Base-by-base conservation (phyloP, 1,139 yeast genomes). In the Yueomyces sp. region DNA sequence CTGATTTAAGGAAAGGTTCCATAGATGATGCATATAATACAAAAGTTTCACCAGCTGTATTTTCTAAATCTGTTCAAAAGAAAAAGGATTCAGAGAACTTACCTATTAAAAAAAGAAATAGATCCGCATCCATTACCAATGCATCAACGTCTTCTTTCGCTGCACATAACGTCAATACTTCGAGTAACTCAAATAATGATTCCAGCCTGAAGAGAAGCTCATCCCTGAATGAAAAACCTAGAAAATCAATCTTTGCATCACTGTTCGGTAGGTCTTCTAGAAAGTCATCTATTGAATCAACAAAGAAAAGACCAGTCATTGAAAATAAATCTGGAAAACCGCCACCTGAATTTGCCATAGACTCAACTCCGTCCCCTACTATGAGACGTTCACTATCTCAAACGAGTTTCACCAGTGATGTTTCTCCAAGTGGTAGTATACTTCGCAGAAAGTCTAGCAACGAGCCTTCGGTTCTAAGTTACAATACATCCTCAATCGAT, bases 201-300 rank as follows among this genome's bases (percentile, higher is more conserved):
- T 35, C 32, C 11, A 28, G 46, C 19, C 30, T 49, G 37, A 48
- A 46, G 36, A 45, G 49, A 38, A 42, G 44, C 25, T 45, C 37
- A n/a, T 46, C 52, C 12, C 29, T 44, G 6, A 44, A 44, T 27
- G 50, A 48, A 25, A 43, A 48, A 34, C 41, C 49, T 4, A 55
- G 53, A 39, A 49, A 46, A 40, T 52, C 57, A 4, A 27, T 55
- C 19, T 53, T 55, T 36, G 54, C 57, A 7, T 51, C 58, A 1
- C 26, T 55, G 26, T 55, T 55, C 38, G 53, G 56, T 28, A 54
- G 48, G 41, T 36, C 41, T 26, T 38, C 51, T 27, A 30, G 9
- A 26, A 19, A 27, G 4, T 7, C n/a, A 4, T 4, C 4, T 27
- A 30, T 7, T 11, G 6, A 27, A 4, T 7, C n/a, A 4, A 6